Evolutionary conservation across 2,329 filamentous ascomycete genomes (phyloP), one percentile per base, ranked within the genome.

Genomic region (Cryphonectria carpinicola): DNA sequence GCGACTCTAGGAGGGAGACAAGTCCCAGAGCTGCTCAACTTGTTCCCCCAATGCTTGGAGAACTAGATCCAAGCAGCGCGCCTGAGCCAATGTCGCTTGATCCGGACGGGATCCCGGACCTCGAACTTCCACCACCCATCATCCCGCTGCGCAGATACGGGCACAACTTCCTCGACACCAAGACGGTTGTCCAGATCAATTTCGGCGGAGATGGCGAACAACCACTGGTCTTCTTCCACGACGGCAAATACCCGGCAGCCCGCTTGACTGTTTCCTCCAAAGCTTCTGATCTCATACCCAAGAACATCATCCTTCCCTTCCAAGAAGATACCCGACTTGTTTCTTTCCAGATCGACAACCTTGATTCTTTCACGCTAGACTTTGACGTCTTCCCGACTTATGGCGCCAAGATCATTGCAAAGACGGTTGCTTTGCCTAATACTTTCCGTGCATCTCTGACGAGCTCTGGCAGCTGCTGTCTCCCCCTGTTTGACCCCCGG

Each of bases 321-420:
- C 95, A 98, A 80, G 96, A 99, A 83, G 96, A 98, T 80, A 95
- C 94, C 73, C 92, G 94, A 72, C 90, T 95, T 66, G 92, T 98
- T 74, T 97, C 94, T 10, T 98, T 99, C 84, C 96, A 99, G 78
- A 92, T 98, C 67, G 96, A 99, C 81, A 96, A 93, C 73, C 84
- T 98, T 69, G 93, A 97, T 71, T 92, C 92, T 0, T 99, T 99
- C 80, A 91, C 94, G 22, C 92, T 99, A 74, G 96, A 99, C 80
- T 97, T 99, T 75, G 96, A 99, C 78, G 94, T 99, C 60, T 99
- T 96, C 80, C 95, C 96, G 0, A 97, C 96, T 0, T 98, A 98
- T 78, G 96, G 96, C 66, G 97, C 95, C 65, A 98, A 97, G 81
- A 92, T 98, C 66, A 98, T 99, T 78, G 96, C 95, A 17, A 97